phyloP scores from a whole-genome alignment of 2,329 filamentous ascomycete genomes.

The Gyromitra esculenta region DNA sequence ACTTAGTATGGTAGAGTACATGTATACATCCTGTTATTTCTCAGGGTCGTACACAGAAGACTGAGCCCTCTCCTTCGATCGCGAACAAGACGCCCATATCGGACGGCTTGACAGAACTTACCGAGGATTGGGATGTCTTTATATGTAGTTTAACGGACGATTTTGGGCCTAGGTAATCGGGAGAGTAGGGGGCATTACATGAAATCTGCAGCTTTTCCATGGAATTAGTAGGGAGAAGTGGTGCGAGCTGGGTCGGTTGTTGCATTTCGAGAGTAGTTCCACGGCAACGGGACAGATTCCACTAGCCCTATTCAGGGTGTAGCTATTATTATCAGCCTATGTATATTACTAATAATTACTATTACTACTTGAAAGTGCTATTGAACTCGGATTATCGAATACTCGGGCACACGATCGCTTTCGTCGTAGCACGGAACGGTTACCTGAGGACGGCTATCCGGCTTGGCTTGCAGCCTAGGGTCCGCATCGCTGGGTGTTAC shows the following conservation, averaged over 20 bases:
- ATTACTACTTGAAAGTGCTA: background rate
- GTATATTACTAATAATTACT: no score
- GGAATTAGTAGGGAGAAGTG: background rate
- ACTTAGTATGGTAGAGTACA: no score
- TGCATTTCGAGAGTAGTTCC: background rate
- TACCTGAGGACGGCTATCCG: slow-evolving; percentile 22
- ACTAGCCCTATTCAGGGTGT: background rate
- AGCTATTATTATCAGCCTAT: background rate
- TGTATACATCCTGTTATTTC: background rate
- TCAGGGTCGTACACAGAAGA: background rate
- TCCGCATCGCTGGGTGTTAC: slow-evolving; percentile 7
- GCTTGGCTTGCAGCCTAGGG: slow-evolving; percentile 6
- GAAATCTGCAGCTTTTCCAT: background rate
- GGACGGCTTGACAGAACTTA: background rate
- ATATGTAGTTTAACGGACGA: background rate
- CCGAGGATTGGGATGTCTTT: background rate
- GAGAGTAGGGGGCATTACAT: background rate
- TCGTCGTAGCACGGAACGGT: background rate
- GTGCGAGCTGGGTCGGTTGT: slow-evolving; percentile 6
- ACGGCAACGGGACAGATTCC: background rate
- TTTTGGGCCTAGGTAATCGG: slow-evolving; percentile 14
- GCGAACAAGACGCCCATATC: background rate
- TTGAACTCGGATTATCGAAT: slow-evolving; percentile 22
- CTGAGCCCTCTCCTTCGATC: background rate
- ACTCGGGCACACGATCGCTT: slow-evolving; percentile 17